These are phyloP conservation scores for Apiospora phragmitis DNA, from an alignment of 2,329 filamentous ascomycete genomes.

Conservation along the genomic window DNA sequence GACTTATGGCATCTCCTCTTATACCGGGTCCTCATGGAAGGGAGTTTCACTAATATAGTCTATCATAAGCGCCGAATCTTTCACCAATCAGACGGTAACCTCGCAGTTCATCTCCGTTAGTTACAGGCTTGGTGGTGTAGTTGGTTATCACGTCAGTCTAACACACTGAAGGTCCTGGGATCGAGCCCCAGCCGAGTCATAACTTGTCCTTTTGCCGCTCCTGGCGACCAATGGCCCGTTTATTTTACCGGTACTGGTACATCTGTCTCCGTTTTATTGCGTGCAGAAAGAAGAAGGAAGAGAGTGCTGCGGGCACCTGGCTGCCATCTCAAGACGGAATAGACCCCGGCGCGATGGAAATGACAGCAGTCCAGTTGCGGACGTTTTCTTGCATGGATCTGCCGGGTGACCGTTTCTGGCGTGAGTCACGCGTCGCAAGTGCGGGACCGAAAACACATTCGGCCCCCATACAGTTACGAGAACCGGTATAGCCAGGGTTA, in stretches of 20 bases:
- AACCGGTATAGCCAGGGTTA: background rate
- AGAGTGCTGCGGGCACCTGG: background rate
- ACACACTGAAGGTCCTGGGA: slow-evolving; percentile 38
- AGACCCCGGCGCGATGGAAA: background rate
- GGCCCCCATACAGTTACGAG: background rate
- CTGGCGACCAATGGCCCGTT: background rate
- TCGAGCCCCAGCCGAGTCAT: slow-evolving; percentile 11
- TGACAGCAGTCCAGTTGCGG: background rate
- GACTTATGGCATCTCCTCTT: background rate
- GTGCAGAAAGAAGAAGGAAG: too few relatives aligned
- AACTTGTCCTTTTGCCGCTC: background rate
- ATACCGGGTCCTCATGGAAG: background rate
- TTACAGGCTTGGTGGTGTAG: slow-evolving; percentile 31
- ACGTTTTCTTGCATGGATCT: background rate
- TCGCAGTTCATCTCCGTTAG: background rate
- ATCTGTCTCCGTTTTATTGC: background rate
- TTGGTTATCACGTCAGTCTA: slow-evolving; percentile 53
- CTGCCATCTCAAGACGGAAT: too few relatives aligned
- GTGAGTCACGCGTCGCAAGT: background rate
- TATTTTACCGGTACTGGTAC: background rate
- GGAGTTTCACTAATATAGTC: background rate
- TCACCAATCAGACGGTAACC: background rate
- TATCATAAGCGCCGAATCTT: background rate
- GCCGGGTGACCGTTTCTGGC: background rate
- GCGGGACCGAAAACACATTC: background rate